Evolutionary conservation across 179 eudicot species (phyloP).

Genomic region (Dionaea muscipula): DNA sequence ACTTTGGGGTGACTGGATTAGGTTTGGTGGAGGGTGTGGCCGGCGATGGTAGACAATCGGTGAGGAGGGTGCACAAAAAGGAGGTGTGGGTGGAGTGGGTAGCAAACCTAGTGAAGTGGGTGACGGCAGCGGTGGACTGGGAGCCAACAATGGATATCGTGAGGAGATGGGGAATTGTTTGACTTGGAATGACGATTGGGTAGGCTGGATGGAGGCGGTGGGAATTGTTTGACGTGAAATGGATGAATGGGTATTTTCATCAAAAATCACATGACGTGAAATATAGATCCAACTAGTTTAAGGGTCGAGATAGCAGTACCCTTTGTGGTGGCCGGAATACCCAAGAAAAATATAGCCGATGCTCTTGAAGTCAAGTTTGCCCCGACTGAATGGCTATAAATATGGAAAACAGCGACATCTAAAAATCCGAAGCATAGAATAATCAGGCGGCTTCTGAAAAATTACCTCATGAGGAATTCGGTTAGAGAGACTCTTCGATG

Average conservation of each 20-base stretch:
- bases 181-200: no score
- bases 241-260: no score
- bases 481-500: neutral
- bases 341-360: neutral
- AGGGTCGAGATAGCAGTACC: neutral
- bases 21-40: no score
- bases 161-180: neutral
- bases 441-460: neutral
- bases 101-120: neutral
- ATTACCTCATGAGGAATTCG: neutral
- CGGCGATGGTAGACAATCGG: no score
- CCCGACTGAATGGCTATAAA: no score
- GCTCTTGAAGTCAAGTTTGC: neutral
- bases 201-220: no score
- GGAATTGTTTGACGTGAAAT: no score
- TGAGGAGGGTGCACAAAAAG: no score
- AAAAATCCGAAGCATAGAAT: neutral
- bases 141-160: no score
- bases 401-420: neutral
- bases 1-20: no score
- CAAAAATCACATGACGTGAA: neutral
- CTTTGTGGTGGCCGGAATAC: neutral
- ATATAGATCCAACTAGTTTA: neutral
- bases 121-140: neutral
- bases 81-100: no score